Evolutionary conservation across 2,329 filamentous ascomycete genomes (phyloP).

Genomic region (Ophiostoma sp.): DNA sequence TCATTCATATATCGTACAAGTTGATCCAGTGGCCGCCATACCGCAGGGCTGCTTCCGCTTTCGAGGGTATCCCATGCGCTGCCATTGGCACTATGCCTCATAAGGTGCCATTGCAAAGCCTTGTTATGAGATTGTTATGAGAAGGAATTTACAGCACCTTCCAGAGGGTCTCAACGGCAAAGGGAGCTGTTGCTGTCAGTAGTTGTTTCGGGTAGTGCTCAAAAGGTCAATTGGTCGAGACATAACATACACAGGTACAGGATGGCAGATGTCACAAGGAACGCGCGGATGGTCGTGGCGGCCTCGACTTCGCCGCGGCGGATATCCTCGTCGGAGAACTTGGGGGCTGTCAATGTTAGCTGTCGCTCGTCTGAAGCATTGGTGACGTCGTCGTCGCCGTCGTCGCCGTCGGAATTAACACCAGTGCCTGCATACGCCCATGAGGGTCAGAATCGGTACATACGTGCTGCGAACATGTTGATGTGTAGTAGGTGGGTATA

Average conservation of each 20-base stretch:
- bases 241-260: constrained; percentile 69
- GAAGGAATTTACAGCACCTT: constrained; percentile 33
- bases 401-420: too few relatives aligned
- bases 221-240: neutral
- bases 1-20: constrained; percentile 3
- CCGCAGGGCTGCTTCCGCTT: too few relatives aligned
- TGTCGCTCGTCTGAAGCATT: neutral
- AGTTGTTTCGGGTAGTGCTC: neutral
- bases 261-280: constrained; percentile 58
- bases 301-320: constrained; percentile 63
- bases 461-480: constrained; percentile 61
- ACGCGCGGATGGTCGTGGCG: constrained; percentile 60
- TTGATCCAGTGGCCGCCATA: neutral
- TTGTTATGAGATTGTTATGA: neutral
- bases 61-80: too few relatives aligned
- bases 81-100: neutral
- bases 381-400: neutral
- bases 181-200: constrained; percentile 44
- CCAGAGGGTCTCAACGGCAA: constrained; percentile 47
- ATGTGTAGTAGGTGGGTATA: neutral
- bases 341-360: constrained; percentile 41
- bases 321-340: constrained; percentile 65
- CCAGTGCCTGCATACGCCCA: too few relatives aligned
- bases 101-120: neutral
- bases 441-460: constrained; percentile 28